Conservation (phyloP, 1,139 yeast genomes). For the Saccharomyces hybrid region DNA sequence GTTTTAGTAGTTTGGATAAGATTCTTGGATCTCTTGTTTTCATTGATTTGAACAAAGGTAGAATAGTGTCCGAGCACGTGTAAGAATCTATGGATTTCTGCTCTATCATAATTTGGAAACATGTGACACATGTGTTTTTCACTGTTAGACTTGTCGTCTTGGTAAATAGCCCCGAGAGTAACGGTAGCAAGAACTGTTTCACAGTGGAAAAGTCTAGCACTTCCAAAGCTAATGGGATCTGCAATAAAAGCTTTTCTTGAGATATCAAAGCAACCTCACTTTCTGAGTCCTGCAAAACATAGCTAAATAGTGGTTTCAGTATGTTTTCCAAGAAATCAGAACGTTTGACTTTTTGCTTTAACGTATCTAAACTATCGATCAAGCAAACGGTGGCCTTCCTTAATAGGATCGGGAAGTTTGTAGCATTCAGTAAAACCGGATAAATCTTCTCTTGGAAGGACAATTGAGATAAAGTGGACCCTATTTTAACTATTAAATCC, state of each 20-base stretch:
- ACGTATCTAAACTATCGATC: slow-evolving; percentile 46
- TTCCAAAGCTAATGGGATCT: slow-evolving; percentile 39
- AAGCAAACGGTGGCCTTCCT: slow-evolving; percentile 46
- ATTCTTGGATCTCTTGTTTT: slow-evolving; percentile 72
- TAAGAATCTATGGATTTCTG: slow-evolving; percentile 60
- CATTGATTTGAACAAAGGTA: slow-evolving; percentile 67
- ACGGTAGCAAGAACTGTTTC: slow-evolving; percentile 66
- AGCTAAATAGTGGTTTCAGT: slow-evolving; percentile 27
- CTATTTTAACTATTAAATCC: slow-evolving; percentile 55
- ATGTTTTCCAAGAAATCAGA: slow-evolving; percentile 37
- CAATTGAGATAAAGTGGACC: slow-evolving; percentile 59
- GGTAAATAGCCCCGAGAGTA: slow-evolving; percentile 62
- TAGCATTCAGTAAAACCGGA: slow-evolving; percentile 34
- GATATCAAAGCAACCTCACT: slow-evolving; percentile 32
- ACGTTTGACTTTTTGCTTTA: slow-evolving; percentile 45
- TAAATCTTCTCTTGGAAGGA: slow-evolving; percentile 69
- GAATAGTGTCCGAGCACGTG: slow-evolving; percentile 63
- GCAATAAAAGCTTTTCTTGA: slow-evolving; percentile 49
- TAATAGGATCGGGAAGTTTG: slow-evolving; percentile 35
- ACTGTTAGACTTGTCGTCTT: slow-evolving; percentile 78
- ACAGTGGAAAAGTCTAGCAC: slow-evolving; percentile 63
- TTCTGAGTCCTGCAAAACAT: slow-evolving; percentile 19
- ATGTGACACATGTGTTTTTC: slow-evolving; percentile 59
- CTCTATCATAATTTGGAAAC: slow-evolving; percentile 53
- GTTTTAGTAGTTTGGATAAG: slow-evolving; percentile 45